Evolutionary conservation across 106 monocot genomes (phyloP), one percentile per base, ranked within the genome.

Genomic region (Vanilla planifolia): DNA sequence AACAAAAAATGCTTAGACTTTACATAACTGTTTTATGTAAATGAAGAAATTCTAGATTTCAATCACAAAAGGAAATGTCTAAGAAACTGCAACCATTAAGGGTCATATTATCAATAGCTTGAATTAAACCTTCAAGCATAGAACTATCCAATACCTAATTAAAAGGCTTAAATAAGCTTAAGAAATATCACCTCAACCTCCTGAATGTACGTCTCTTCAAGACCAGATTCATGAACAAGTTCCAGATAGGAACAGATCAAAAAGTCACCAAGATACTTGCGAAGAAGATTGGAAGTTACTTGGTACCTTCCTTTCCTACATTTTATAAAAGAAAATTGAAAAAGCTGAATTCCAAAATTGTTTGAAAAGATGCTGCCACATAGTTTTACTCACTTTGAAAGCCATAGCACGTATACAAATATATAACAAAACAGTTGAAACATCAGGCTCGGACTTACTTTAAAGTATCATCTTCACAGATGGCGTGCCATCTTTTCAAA

Each of bases 201-300:
- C 50, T 75, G 73, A 67, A 96, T 66, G n/a, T 96, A 85, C 28
- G 81, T 57, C 67, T 71, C 76, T 62, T 92, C 98, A 80, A 84
- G 92, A 71, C 91, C 79, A 35, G 84, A 92, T 36, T 98, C 84
- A 41, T 91, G 62, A 27, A 79, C 74, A 58, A 79, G 51, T 51
- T 88, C 67, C 45, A 88, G 65, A 70, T 98, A 98, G 21, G 88
- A 85, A 69, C 91, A 70, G 71, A 98, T 82, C 60, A 98, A 48
- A 72, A 79, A 82, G 66, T 98, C 98, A 26, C 91, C 91, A 64
- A 98, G 81, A 69, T 98, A 98, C 74, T 92, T 98, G 34, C 98
- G 80, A 45, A 91, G 74, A 74, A 91, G 76, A 59, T 80, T 92
- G 33, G 48, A 64, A 70, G 50, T 71, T 46, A 69, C 65, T 48